Base-by-base conservation (phyloP, 73 alveolate species). In the Symbiodinium natans region DNA sequence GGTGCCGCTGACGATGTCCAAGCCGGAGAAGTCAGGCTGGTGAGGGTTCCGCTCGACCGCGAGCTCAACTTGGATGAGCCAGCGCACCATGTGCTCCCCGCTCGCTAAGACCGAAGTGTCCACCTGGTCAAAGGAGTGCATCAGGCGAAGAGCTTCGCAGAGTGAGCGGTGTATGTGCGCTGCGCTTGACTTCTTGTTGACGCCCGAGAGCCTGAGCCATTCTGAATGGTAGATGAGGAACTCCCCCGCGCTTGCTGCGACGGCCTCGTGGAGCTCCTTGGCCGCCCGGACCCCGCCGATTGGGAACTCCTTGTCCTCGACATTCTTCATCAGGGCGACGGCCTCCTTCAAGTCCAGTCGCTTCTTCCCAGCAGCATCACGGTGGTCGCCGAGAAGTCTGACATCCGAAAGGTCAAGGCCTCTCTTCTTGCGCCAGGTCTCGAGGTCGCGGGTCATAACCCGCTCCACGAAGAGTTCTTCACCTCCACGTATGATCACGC, bases 31-130 rank as follows among this genome's bases (percentile, higher is more conserved):
- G 77, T 90, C 46, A 1, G 97, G 97, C 82, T 41, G 75, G 15
- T 3, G 34, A 1, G 97, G 97, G 15, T 38, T 34, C 19, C 97
- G 75, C 59, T 73, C 89, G 56, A 90, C 97, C 29, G 88, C 97
- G 27, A 71, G 33, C 80, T 73, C 97, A 3, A 43, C 40, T 29
- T 68, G 87, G 41, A 73, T 42, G 41, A 90, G 40, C 73, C 97
- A 43, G 0, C 97, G 75, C 2, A 40, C n/a, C 40, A 73, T 39
- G 2, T n/a, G 75, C 59, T 90, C 97, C 8, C 42, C 10, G 7
- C 77, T 1, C 2, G 89, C 89, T n/a, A 90, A 25, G 31, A 25
- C 15, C 1, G 68, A 59, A 0, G 80, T 1, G 56, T 90, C 80
- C 0, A 90, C n/a, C 80, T 90, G 97, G 31, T 90, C 97, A 27